Base-by-base conservation (phyloP, 176 grass and related monocot species). In the Carex kokanica region DNA sequence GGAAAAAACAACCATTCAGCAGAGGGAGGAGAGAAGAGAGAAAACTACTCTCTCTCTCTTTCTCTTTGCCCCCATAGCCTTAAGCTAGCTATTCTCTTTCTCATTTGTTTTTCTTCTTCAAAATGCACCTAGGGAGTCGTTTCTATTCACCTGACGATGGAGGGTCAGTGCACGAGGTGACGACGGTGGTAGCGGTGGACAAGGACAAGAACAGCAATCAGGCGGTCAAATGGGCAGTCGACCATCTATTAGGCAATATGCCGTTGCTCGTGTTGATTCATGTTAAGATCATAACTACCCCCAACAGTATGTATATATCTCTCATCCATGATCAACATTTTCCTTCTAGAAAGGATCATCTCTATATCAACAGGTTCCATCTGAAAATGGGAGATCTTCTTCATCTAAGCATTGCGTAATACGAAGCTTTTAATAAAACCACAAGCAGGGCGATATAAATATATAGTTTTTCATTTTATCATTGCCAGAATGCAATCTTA, bases 171-270 rank as follows among this genome's bases (percentile, higher is more conserved):
- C 78, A 82, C 68, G 84, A 83, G 7, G 79, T 66, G 45, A 55
- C 78, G 21, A 94, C 75, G 34, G 81, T 91, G 1, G 89, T 94
- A 56, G 94, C 89, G 3, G 86, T 97, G 0, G 94, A 97, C 47
- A 64, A 81, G 79, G 91, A 97, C 74, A 97, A 97, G 84, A 94
- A 93, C 86, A 97, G 91, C 86, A 91, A 87, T 64, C 89, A 93
- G 9, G 94, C 94, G 2, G 88, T 87, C 3, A 97, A 86, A 88
- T 97, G 94, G 94, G 86, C 91, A 8, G 94, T 94, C 65, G 94
- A 94, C 71, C 45, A 73, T 65, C 89, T 97, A 67, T 70, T 92
- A n/a, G 16, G 64, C 21, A 94, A 90, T 81, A 85, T 73, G n/a
- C 79, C 80, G 69, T 83, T 65, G 17, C 84, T 94, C 41, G 83